A percentile compares a stretch with the other conserved stretches of the same genome.
Evolutionary conservation across 2,329 filamentous ascomycete genomes (phyloP).

Genomic region (Ophidiomyces ophidiicola): DNA sequence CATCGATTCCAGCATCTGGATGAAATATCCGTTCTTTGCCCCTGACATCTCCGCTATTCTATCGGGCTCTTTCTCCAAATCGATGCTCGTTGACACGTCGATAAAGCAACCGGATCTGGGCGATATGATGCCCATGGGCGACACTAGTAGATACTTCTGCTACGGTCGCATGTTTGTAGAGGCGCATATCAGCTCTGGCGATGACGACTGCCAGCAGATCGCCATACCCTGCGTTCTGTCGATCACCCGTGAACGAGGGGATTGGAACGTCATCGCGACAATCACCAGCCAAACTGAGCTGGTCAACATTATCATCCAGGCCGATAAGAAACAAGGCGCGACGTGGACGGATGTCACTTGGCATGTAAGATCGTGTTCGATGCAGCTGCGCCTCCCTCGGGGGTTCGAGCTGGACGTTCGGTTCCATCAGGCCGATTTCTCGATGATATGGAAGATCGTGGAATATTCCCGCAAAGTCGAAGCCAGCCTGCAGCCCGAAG

Average conservation of each 20-base stretch:
- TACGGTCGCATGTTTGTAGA: conserved; percentile 69
- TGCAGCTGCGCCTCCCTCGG: conserved; percentile 60
- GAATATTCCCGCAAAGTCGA: conserved; percentile 72
- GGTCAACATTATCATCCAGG: conserved; percentile 61
- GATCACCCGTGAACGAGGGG: conserved; percentile 56
- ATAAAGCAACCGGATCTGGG: conserved; percentile 38
- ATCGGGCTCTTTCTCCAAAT: conserved; percentile 42
- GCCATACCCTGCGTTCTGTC: conserved; percentile 64
- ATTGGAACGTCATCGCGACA: conserved; percentile 58
- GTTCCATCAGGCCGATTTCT: conserved; percentile 64
- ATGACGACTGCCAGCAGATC: conserved; percentile 54
- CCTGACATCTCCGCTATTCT: conserved; percentile 60
- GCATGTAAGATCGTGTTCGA: conserved; percentile 53
- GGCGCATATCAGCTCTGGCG: conserved; percentile 60
- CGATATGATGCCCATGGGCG: conserved; percentile 63
- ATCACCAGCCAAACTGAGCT: conserved; percentile 69
- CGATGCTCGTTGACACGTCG: conserved; percentile 37
- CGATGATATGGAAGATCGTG: conserved; percentile 67
- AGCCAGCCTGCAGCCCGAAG: conserved; percentile 53
- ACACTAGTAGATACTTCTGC: conserved; percentile 60
- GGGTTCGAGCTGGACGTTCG: conserved; percentile 62
- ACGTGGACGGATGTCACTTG: conserved; percentile 75
- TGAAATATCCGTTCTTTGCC: conserved; percentile 61
- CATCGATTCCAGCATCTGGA: conserved; percentile 70
- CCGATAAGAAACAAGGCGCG: conserved; percentile 53